These are phyloP conservation scores for Aspergillus brunneoviolaceus DNA, from an alignment of 2,329 filamentous ascomycete genomes.

Conservation along the genomic window DNA sequence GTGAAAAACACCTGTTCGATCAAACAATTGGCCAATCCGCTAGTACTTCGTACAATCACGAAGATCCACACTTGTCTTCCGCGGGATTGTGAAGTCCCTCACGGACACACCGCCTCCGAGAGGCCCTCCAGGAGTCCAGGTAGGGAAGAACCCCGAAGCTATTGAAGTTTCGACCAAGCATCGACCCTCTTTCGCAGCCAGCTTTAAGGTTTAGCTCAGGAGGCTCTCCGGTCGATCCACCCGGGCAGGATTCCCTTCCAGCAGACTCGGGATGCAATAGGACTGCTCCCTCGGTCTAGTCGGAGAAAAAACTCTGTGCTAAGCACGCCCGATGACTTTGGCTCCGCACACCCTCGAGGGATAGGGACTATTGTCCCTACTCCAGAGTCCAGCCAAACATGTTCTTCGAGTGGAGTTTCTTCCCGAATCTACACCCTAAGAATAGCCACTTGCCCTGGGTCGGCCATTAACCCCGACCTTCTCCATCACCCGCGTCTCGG, in stretches of 20 bases:
- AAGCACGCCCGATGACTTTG: neutral
- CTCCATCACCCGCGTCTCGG: neutral
- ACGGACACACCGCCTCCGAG: neutral
- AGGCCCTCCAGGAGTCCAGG: neutral
- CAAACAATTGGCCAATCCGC: too few relatives aligned
- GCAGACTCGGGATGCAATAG: neutral
- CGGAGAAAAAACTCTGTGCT: neutral
- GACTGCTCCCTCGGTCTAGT: neutral
- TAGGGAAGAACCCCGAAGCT: neutral
- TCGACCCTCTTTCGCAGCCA: neutral
- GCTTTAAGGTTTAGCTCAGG: neutral
- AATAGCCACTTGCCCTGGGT: neutral
- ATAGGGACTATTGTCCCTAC: neutral
- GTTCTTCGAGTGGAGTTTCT: neutral
- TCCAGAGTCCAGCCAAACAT: neutral
- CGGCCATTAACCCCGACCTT: neutral
- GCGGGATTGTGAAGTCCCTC: neutral
- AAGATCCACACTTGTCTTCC: neutral
- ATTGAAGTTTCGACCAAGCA: neutral
- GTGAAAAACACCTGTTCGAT: too few relatives aligned
- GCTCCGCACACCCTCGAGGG: neutral
- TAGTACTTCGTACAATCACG: neutral
- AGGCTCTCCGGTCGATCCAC: neutral
- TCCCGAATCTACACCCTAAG: neutral
- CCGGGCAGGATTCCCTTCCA: neutral